Conservation (phyloP, 345 rosid species). For the Hypericum androsaemum region DNA sequence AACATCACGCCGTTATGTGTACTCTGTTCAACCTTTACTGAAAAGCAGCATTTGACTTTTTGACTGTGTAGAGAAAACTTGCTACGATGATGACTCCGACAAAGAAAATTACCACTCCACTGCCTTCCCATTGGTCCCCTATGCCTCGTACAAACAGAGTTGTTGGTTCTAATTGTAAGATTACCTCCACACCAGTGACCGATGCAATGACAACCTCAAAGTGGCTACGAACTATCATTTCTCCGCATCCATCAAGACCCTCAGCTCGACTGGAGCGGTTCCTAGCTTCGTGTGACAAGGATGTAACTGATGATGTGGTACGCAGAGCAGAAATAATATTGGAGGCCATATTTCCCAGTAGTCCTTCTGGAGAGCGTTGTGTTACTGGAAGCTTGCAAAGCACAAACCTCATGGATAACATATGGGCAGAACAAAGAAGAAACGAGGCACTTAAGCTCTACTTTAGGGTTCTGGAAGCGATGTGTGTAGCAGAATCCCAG, state of each 20-base stretch:
- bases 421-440: conserved; percentile 94
- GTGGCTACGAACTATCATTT: conserved; percentile 82
- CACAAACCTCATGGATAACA: conserved; percentile 76
- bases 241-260: conserved; percentile 73
- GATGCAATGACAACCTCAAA: conserved; percentile 96
- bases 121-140: conserved; percentile 76
- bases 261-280: conserved; percentile 60
- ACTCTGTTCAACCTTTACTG: conserved; percentile 4
- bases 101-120: conserved; percentile 67
- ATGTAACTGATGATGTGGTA: conserved; percentile 63
- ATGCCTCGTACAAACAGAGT: conserved; percentile 50
- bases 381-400: conserved; percentile 54
- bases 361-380: conserved; percentile 52
- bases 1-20: conserved; percentile 1
- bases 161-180: conserved; percentile 31
- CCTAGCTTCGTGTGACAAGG: conserved; percentile 69
- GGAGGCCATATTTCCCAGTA: conserved; percentile 90
- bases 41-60: conserved; percentile 2
- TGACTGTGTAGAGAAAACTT: conserved; percentile 47
- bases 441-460: conserved; percentile 76
- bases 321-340: conserved; percentile 76
- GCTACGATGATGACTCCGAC: conserved; percentile 72
- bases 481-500: conserved; percentile 91
- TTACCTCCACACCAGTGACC: conserved; percentile 79
- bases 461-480: conserved; percentile 88